A percentile compares a stretch with the other conserved stretches of the same genome.
Evolutionary conservation across 805 yeast species (phyloP).

Genomic region (Sugiyamaella floridensis): DNA sequence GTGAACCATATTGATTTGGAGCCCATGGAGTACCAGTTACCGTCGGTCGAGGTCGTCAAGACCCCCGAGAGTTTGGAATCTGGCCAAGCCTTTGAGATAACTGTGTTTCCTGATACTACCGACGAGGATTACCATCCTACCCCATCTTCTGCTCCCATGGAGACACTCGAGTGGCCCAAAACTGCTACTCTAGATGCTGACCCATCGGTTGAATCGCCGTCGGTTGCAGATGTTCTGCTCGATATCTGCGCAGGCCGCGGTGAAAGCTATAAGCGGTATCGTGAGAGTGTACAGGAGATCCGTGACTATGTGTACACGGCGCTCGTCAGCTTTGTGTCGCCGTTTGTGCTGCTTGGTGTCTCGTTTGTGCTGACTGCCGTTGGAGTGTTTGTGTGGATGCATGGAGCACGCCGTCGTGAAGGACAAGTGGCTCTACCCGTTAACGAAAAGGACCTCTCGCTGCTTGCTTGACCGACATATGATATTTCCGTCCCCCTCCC

Average conservation of each 20-base stretch:
- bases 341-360: conserved; percentile 18
- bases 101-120: no score
- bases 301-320: conserved; percentile 13
- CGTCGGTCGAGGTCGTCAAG: no score
- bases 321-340: conserved; percentile 19
- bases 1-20: no score
- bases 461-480: not conserved
- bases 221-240: conserved; percentile 21
- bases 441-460: not conserved
- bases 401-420: not conserved
- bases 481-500: not conserved
- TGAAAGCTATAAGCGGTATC: conserved; percentile 9
- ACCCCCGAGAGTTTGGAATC: no score
- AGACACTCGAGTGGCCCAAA: no score
- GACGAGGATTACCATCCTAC: no score
- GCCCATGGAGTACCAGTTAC: no score
- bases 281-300: conserved; percentile 9
- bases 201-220: not conserved
- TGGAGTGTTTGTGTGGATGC: conserved; percentile 12
- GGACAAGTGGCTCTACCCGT: not conserved
- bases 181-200: no score
- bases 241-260: conserved; percentile 22
- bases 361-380: conserved; percentile 12
- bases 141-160: no score
- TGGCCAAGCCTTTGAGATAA: no score